A percentile compares a stretch with the other conserved stretches of the same genome.
Evolutionary conservation across 805 yeast genomes (phyloP).

Genomic region (Ogataea saltuana): DNA sequence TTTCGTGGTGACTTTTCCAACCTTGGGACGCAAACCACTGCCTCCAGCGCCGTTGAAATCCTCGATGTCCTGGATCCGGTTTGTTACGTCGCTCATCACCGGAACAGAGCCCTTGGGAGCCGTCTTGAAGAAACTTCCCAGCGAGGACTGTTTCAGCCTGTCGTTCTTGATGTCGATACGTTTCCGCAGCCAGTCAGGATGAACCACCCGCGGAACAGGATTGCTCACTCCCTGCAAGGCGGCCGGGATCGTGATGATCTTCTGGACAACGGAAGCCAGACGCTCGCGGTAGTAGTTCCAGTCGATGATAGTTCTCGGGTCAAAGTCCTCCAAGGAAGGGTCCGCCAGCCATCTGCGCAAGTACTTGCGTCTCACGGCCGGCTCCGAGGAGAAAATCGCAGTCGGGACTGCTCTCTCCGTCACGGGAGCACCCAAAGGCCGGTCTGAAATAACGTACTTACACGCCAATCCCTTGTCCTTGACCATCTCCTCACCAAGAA

Average conservation of each 20-base stretch:
- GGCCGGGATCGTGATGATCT: conserved; percentile 95
- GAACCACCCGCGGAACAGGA: conserved; percentile 92
- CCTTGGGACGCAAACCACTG: conserved; percentile 29
- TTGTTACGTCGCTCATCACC: conserved; percentile 35
- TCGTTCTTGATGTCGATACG: conserved; percentile 62
- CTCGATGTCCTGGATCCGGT: conserved; percentile 67
- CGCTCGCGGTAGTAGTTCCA: conserved; percentile 94
- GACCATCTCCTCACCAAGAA: conserved; percentile 94
- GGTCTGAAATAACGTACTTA: conserved; percentile 84
- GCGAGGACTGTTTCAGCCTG: conserved; percentile 67
- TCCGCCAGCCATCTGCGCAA: conserved; percentile 87
- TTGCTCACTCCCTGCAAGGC: conserved; percentile 84
- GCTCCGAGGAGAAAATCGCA: conserved; percentile 87
- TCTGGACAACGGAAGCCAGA: conserved; percentile 88
- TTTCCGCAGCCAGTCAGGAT: conserved; percentile 89
- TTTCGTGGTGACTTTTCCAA: conserved; percentile 48
- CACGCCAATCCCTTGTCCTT: conserved; percentile 96
- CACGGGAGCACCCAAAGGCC: conserved; percentile 83
- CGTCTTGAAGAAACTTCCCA: conserved; percentile 56
- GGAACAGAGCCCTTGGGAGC: conserved; percentile 41
- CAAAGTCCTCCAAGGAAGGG: conserved; percentile 72
- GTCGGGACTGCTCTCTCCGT: conserved; percentile 97
- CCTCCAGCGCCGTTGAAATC: conserved; percentile 41
- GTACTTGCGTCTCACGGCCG: conserved; percentile 64
- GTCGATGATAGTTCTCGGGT: conserved; percentile 85